Evolutionary conservation across 2,329 filamentous ascomycete species (phyloP).

Genomic region (Hawksworthiomyces lignivorus): DNA sequence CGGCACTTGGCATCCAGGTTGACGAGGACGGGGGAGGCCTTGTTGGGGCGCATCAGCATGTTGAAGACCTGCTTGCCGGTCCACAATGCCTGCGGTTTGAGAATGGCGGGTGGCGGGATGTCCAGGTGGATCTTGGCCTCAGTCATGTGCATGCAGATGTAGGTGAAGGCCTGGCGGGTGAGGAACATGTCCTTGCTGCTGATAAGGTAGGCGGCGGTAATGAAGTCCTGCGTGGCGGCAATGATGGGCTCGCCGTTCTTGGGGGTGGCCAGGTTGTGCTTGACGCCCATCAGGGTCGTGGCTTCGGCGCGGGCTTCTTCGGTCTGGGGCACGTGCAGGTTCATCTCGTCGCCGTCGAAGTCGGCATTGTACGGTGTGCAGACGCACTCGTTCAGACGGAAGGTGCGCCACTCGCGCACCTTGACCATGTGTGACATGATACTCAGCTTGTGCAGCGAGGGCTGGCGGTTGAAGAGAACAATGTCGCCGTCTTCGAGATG

Average conservation of each 20-base stretch:
- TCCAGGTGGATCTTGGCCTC: slow-evolving; percentile 70
- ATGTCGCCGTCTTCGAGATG: slow-evolving; percentile 94
- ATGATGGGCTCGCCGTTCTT: slow-evolving; percentile 98
- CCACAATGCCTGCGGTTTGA: slow-evolving; percentile 83
- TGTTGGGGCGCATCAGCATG: slow-evolving; percentile 75
- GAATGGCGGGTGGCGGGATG: slow-evolving; percentile 75
- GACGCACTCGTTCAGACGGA: slow-evolving; percentile 95
- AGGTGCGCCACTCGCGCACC: slow-evolving; percentile 89
- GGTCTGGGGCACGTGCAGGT: slow-evolving; percentile 93
- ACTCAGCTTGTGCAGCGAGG: slow-evolving; percentile 95
- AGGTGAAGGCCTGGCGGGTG: slow-evolving; percentile 78
- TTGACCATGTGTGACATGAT: slow-evolving; percentile 95
- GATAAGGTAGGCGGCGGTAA: slow-evolving; percentile 85
- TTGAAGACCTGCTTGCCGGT: slow-evolving; percentile 94
- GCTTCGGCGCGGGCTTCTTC: slow-evolving; percentile 94
- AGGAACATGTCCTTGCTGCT: slow-evolving; percentile 92
- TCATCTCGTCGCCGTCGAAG: slow-evolving; percentile 99
- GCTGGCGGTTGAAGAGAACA: slow-evolving; percentile 95
- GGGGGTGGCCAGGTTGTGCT: slow-evolving; percentile 89
- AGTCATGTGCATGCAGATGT: slow-evolving; percentile 84
- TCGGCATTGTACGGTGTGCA: slow-evolving; percentile 98
- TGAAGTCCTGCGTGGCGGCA: slow-evolving; percentile 98
- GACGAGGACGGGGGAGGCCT: slow-evolving; percentile 69
- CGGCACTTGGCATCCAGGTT: slow-evolving; percentile 92
- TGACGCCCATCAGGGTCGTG: slow-evolving; percentile 94